Base-by-base conservation (phyloP, 805 yeast genomes). In the Zygoascus flipseniorum region DNA sequence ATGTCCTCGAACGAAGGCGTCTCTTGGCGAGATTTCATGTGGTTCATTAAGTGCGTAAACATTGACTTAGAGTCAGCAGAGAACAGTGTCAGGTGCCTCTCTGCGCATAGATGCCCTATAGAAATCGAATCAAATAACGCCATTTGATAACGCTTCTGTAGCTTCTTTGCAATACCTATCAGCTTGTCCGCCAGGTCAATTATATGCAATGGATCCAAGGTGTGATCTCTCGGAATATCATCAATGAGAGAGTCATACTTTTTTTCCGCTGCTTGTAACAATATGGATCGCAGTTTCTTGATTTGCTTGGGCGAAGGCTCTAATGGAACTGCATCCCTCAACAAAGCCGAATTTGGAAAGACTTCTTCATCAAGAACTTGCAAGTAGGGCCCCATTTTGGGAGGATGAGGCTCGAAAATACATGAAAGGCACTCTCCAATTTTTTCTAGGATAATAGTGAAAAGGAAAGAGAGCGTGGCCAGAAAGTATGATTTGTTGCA, bases 41-140 rank as follows among this genome's bases (percentile, higher is more conserved):
- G 65, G 37, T 53, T 53, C 54, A 58, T 47, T 35, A 70, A 52
- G 54, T 60, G 63, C 16, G 58, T 54, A 56, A 65, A 66, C 65
- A 70, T 65, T 1, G 71, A 65, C 48, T 64, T 52, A 16, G 69
- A 65, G 48, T 70, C 74, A 6, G 63, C 62, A 1, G 65, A 58
- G 44, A 70, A 62, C 4, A 69, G 60, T 31, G 57, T 54, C 39
- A 69, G 52, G 37, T 70, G 71, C 23, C 63, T 57, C 16, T 65
- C 59, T 42, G 67, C 59, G 0, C 69, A 67, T 3, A 69, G 52
- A 43, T 57, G 58, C 13, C 86, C 67, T 37, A 86, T 76, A 46
- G 75, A 67, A 3, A 86, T 65, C 54, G 72, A 72, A 19, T 81
- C 89, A 45, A 86, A 67, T n/a, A 86, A 66, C 0, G 88, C 84